phyloP scores from a whole-genome alignment of 164 flowering plant genomes.

The grape (Vitis vinifera) region DNA sequence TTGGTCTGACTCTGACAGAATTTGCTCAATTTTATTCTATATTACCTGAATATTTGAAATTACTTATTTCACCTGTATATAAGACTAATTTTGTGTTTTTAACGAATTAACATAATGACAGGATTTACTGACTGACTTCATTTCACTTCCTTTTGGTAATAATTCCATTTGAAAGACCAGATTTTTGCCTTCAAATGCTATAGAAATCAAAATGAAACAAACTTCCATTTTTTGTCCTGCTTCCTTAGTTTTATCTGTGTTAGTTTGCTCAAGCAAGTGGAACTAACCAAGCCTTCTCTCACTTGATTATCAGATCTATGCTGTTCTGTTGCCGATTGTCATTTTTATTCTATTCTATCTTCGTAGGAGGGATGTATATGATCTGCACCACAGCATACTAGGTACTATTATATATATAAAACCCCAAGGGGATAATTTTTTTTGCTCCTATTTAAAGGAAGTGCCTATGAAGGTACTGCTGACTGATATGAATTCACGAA shows the following conservation, averaged over 20 bases:
- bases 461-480: not conserved
- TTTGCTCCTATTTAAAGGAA: not conserved
- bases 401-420: conserved; percentile 35
- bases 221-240: not conserved
- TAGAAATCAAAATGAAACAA: not conserved
- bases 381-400: conserved; percentile 72
- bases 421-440: too few species aligned
- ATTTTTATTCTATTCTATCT: conserved; percentile 45
- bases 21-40: too few species aligned
- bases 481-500: conserved; percentile 5
- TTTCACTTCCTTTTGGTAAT: not conserved
- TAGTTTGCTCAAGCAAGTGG: not conserved
- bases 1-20: too few species aligned
- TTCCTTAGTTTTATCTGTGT: not conserved
- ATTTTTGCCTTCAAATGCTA: too few species aligned
- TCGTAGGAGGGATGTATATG: conserved; percentile 70
- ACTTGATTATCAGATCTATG: conserved; percentile 40
- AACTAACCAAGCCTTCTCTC: conserved; percentile 2
- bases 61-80: not conserved
- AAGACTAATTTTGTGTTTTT: not conserved
- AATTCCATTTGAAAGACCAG: not conserved
- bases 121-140: not conserved
- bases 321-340: conserved; percentile 53
- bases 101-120: not conserved
- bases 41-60: not conserved